phyloP scores from a whole-genome alignment of 352 stramenopile species.

The Blastocystis sp. region DNA sequence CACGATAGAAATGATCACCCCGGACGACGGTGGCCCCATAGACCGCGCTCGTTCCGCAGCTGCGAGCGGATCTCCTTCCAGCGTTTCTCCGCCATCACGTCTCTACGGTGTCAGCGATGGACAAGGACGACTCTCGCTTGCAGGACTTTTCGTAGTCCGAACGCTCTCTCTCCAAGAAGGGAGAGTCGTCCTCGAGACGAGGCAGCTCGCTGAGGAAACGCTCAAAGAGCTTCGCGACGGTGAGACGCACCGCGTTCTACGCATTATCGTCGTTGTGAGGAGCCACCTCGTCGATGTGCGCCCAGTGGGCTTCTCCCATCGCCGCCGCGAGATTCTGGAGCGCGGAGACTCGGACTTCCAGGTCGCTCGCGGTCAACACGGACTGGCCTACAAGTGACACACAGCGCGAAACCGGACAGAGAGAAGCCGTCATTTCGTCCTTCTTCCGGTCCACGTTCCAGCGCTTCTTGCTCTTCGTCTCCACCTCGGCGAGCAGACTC shows the following conservation, averaged over 20 bases:
- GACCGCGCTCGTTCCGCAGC: not conserved
- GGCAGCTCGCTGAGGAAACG: not conserved
- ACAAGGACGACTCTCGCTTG: not conserved
- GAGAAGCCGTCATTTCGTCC: not conserved
- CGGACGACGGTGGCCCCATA: not conserved
- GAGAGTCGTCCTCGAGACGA: not conserved
- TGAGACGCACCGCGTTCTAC: not conserved
- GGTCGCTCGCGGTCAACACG: not conserved
- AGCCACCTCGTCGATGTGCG: not conserved
- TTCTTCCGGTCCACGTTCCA: not conserved
- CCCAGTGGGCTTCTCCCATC: not conserved
- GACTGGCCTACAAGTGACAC: not conserved
- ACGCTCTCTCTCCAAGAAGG: not conserved
- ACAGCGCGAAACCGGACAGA: not conserved
- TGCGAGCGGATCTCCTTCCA: not conserved
- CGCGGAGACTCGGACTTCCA: not conserved
- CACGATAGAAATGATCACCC: not conserved
- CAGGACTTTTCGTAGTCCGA: not conserved
- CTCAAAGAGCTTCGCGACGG: not conserved
- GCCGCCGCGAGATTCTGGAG: not conserved
- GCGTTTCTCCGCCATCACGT: not conserved
- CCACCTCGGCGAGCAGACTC: not conserved
- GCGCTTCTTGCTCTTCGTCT: not conserved
- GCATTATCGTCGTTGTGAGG: too few relatives aligned
- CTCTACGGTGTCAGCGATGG: not conserved